Evolutionary conservation across 208 protist genomes (phyloP).

Genomic region (Acanthamoeba quina): DNA sequence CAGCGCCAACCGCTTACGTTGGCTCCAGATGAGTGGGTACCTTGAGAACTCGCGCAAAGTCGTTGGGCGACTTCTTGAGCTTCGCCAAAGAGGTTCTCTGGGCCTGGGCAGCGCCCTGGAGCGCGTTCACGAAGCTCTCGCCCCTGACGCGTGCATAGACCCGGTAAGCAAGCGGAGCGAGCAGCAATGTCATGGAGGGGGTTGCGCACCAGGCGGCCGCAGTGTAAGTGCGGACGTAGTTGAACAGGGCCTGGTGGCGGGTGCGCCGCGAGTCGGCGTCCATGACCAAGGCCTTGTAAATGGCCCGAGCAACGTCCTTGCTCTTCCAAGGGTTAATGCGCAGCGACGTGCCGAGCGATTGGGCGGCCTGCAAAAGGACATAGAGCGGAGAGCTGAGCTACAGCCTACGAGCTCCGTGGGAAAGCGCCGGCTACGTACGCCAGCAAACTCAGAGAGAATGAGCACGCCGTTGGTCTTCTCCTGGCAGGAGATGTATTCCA

Average conservation of each 20-base stretch:
- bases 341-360: constrained; percentile 77
- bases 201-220: constrained; percentile 73
- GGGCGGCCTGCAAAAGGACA: constrained; percentile 60
- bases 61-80: constrained; percentile 16
- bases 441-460: constrained; percentile 89
- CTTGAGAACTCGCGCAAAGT: background rate
- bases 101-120: background rate
- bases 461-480: constrained; percentile 82
- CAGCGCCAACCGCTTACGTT: background rate
- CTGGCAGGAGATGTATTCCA: constrained; percentile 87
- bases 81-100: background rate
- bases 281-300: constrained; percentile 74
- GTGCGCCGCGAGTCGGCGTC: constrained; percentile 66
- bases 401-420: background rate
- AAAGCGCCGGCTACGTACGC: constrained; percentile 53
- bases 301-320: constrained; percentile 78
- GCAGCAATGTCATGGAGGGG: background rate
- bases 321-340: constrained; percentile 83
- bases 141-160: constrained; percentile 5
- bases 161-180: background rate
- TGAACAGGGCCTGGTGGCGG: constrained; percentile 74
- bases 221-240: constrained; percentile 75
- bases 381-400: background rate
- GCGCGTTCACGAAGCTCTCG: constrained; percentile 64
- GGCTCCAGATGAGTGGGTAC: background rate